Percentiles rank a stretch among this genome's conserved stretches.
These are phyloP conservation scores for Kwoniella sp. DNA, from an alignment of 768 basidiomycete genomes.

Conservation along the genomic window DNA sequence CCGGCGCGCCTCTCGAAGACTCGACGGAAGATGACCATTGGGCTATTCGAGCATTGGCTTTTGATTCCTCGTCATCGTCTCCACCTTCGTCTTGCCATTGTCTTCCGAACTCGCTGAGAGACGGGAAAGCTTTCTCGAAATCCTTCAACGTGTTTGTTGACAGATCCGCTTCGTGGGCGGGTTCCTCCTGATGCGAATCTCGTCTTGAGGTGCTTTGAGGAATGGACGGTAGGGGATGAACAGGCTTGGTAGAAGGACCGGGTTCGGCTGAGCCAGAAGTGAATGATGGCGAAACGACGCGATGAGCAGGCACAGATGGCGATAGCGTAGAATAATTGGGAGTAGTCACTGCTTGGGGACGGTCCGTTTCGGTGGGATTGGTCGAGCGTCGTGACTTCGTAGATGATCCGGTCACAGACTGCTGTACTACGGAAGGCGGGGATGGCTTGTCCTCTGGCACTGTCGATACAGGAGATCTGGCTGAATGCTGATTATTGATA, in stretches of 20 bases:
- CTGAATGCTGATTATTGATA: background rate
- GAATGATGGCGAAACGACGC: conserved; percentile 3
- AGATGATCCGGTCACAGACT: conserved; percentile 30
- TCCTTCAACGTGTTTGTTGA: conserved; percentile 38
- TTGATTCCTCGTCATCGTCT: conserved; percentile 1
- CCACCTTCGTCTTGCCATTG: conserved; percentile 32
- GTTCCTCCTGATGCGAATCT: conserved; percentile 12
- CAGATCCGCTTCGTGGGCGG: conserved; percentile 7
- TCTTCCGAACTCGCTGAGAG: conserved; percentile 52
- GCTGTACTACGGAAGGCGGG: conserved; percentile 7
- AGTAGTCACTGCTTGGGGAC: conserved; percentile 1
- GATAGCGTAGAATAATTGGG: conserved; percentile 3
- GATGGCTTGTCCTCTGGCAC: conserved; percentile 18
- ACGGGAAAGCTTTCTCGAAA: conserved; percentile 53
- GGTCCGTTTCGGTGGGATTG: conserved; percentile 10
- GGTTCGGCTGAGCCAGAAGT: conserved; percentile 9
- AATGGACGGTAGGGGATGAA: conserved; percentile 9
- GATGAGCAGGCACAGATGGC: background rate
- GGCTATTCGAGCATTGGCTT: conserved; percentile 10
- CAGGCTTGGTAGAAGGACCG: conserved; percentile 8
- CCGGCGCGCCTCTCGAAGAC: background rate
- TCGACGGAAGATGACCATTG: conserved; percentile 14
- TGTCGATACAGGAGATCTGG: background rate
- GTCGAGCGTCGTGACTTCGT: conserved; percentile 26
- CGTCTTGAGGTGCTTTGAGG: background rate